Percentiles rank a stretch among this genome's conserved stretches.
Conservation (phyloP, 352 stramenopile genomes). For the Globisporangium recalcitrans region DNA sequence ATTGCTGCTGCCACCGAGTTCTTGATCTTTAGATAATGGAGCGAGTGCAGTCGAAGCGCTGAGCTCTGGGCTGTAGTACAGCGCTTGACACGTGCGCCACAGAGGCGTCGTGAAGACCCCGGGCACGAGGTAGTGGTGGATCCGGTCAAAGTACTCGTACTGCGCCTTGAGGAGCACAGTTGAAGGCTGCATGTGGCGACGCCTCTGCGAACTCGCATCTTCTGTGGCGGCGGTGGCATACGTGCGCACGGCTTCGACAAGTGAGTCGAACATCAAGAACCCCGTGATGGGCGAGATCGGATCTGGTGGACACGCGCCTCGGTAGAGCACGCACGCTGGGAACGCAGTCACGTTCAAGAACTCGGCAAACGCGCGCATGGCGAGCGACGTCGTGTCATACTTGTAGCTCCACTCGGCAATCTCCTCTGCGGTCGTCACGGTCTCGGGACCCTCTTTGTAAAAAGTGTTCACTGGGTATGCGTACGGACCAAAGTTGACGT, state of each 20-base stretch:
- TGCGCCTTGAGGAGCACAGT: background rate
- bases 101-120: background rate
- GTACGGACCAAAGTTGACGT: slow-evolving; percentile 13
- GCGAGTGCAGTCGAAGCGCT: background rate
- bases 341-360: background rate
- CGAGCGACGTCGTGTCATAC: background rate
- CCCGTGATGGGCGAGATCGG: slow-evolving; percentile 4
- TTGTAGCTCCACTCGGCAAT: slow-evolving; percentile 6
- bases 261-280: background rate
- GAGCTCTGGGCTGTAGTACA: slow-evolving; percentile 3
- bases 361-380: background rate
- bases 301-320: background rate
- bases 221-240: background rate
- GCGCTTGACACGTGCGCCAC: slow-evolving; percentile 4
- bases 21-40: background rate
- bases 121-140: slow-evolving; percentile 2
- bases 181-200: background rate
- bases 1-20: background rate
- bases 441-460: background rate
- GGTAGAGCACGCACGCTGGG: background rate
- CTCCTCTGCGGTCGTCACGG: background rate
- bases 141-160: background rate
- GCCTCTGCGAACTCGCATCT: background rate
- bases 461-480: slow-evolving; percentile 3
- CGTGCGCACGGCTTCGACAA: background rate